These are phyloP conservation scores for Sarcodon sp. DNA, from an alignment of 768 basidiomycete genomes.

Conservation along the genomic window DNA sequence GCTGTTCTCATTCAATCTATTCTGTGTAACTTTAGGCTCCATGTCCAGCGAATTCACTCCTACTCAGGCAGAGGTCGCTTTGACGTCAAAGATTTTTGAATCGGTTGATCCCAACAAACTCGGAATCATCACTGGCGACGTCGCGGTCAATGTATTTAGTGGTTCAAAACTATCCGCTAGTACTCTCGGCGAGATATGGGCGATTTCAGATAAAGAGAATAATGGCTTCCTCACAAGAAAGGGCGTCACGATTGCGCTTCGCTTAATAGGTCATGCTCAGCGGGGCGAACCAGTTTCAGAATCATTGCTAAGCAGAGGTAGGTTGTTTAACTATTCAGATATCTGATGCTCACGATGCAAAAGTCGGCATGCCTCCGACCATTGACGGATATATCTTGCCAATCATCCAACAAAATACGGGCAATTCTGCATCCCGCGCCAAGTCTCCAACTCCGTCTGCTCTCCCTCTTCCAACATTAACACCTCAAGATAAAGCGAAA, in stretches of 20 bases:
- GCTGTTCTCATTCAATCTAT: neutral
- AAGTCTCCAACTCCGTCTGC: constrained; percentile 39
- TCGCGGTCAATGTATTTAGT: constrained; percentile 77
- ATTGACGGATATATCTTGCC: constrained; percentile 55
- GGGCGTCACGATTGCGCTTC: constrained; percentile 77
- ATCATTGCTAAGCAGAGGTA: constrained; percentile 38
- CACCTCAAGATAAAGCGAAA: constrained; percentile 72
- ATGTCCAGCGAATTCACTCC: constrained; percentile 34
- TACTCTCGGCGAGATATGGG: constrained; percentile 89
- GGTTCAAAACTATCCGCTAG: constrained; percentile 71
- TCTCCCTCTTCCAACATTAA: constrained; percentile 47
- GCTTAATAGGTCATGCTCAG: constrained; percentile 90
- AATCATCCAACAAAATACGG: constrained; percentile 43
- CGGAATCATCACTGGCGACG: constrained; percentile 81
- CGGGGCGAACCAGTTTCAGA: constrained; percentile 59
- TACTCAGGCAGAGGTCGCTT: constrained; percentile 34
- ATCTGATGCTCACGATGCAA: constrained; percentile 3
- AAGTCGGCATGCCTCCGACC: constrained; percentile 76
- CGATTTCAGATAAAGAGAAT: constrained; percentile 84
- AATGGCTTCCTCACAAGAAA: constrained; percentile 86
- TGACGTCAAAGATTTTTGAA: constrained; percentile 63
- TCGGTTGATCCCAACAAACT: constrained; percentile 67
- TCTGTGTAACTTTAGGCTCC: constrained; percentile 1
- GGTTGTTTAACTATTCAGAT: constrained; percentile 4
- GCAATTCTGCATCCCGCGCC: constrained; percentile 23